phyloP scores from a whole-genome alignment of 2,329 filamentous ascomycete species.

The Penicillium digitatum region DNA sequence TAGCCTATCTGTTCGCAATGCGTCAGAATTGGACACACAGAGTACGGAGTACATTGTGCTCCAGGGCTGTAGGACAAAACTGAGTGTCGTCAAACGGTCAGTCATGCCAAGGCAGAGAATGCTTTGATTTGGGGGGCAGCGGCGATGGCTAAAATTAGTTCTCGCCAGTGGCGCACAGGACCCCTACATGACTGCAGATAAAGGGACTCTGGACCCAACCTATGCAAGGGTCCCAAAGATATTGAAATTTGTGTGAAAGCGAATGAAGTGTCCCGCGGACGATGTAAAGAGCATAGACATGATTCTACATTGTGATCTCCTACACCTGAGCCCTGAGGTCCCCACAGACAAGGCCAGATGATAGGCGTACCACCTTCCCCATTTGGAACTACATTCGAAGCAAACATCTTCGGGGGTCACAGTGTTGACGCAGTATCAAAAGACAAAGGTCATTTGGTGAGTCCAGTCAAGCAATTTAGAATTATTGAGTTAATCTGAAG shows the following conservation, averaged over 20 bases:
- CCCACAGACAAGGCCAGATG: not conserved
- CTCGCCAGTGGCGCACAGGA: conserved; percentile 9
- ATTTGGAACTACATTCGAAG: not conserved
- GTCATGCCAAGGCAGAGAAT: not conserved
- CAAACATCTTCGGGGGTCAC: not conserved
- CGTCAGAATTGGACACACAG: too few relatives aligned
- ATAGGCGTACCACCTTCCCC: not conserved
- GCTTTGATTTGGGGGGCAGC: not conserved
- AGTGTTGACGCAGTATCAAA: not conserved
- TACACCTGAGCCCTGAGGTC: not conserved
- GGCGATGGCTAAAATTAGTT: not conserved
- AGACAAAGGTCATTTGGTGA: too few relatives aligned
- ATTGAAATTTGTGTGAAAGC: not conserved
- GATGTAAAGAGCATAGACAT: not conserved
- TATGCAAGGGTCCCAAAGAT: not conserved
- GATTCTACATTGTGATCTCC: too few relatives aligned
- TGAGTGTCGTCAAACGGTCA: not conserved
- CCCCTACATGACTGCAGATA: conserved; percentile 10
- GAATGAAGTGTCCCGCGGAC: not conserved
- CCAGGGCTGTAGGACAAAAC: too few relatives aligned
- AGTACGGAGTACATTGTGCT: too few relatives aligned
- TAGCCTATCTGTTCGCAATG: not conserved
- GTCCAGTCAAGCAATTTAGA: too few relatives aligned
- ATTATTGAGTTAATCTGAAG: too few relatives aligned
- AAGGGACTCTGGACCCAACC: not conserved